Percentiles rank a stretch among this genome's conserved stretches.
These are phyloP conservation scores for Naganishia kalamii DNA, from an alignment of 768 basidiomycete genomes.

Conservation along the genomic window DNA sequence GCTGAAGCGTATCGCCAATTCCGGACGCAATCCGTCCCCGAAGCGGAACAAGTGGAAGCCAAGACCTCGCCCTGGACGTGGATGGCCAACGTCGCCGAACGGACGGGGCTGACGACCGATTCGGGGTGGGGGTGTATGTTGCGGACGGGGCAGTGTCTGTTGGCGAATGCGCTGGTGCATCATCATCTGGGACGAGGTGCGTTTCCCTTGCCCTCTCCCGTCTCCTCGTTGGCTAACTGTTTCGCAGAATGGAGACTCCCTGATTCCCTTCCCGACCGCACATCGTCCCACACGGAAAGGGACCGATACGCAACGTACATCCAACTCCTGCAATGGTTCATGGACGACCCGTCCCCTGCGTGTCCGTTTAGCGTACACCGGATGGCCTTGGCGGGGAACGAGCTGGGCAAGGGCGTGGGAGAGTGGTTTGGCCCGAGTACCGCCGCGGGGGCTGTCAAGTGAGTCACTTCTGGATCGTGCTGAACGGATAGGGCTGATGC, in stretches of 20 bases:
- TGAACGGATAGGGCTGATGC: background rate
- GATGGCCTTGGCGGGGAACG: conserved; percentile 90
- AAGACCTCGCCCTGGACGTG: conserved; percentile 61
- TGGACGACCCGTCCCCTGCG: conserved; percentile 75
- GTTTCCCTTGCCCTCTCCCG: conserved; percentile 28
- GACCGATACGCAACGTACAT: conserved; percentile 67
- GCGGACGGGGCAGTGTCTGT: conserved; percentile 72
- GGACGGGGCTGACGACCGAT: conserved; percentile 67
- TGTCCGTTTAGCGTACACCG: conserved; percentile 92
- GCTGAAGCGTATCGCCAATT: conserved; percentile 33
- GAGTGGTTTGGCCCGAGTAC: conserved; percentile 98
- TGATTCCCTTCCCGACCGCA: conserved; percentile 51
- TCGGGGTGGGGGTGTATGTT: conserved; percentile 91
- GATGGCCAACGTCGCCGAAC: conserved; percentile 4
- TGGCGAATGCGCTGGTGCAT: conserved; percentile 72
- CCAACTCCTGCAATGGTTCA: conserved; percentile 86
- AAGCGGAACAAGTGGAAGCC: conserved; percentile 19
- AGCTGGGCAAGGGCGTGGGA: conserved; percentile 88
- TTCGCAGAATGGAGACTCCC: conserved; percentile 76
- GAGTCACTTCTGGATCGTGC: conserved; percentile 33
- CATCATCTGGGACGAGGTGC: conserved; percentile 68
- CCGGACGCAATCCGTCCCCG: conserved; percentile 22
- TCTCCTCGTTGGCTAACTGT: background rate
- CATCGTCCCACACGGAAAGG: conserved; percentile 31
- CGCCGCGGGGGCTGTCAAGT: conserved; percentile 95